Evolutionary conservation across 106 monocot genomes (phyloP).

Genomic region (Vanilla planifolia): DNA sequence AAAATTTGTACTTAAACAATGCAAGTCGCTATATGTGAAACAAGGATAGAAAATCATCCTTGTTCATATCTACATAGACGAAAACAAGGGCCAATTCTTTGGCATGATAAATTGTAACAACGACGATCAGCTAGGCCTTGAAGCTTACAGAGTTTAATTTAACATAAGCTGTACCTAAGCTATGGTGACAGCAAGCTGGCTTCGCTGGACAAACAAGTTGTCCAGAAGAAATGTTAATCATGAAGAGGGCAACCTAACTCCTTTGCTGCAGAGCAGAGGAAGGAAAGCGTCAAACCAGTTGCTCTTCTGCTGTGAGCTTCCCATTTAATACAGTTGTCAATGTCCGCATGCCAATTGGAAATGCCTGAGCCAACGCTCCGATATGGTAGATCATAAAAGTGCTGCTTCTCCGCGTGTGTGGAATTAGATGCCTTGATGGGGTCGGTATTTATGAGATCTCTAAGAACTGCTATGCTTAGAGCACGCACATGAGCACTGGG

Average conservation of each 20-base stretch:
- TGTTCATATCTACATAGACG: not conserved
- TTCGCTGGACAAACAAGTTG: not conserved
- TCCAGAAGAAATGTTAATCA: constrained; percentile 7
- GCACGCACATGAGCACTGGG: constrained; percentile 93
- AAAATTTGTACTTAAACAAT: too few species aligned
- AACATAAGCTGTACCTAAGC: not conserved
- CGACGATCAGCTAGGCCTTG: not conserved
- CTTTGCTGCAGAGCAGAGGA: constrained; percentile 64
- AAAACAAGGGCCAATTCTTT: not conserved
- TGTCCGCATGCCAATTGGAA: constrained; percentile 70
- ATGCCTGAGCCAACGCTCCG: constrained; percentile 28
- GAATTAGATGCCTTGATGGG: constrained; percentile 23
- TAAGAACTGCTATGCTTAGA: constrained; percentile 75
- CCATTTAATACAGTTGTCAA: constrained; percentile 78
- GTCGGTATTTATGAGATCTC: constrained; percentile 55
- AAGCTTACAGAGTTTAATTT: not conserved
- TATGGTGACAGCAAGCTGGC: not conserved
- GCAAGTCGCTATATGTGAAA: not conserved
- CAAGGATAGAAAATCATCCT: not conserved
- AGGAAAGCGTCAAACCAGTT: constrained; percentile 61
- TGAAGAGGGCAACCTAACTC: constrained; percentile 56
- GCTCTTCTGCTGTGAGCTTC: constrained; percentile 71
- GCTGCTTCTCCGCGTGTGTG: constrained; percentile 21
- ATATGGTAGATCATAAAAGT: constrained; percentile 25
- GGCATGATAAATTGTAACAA: not conserved